Conservation (phyloP, 2,329 filamentous ascomycete species). For the Trichoderma sp. region DNA sequence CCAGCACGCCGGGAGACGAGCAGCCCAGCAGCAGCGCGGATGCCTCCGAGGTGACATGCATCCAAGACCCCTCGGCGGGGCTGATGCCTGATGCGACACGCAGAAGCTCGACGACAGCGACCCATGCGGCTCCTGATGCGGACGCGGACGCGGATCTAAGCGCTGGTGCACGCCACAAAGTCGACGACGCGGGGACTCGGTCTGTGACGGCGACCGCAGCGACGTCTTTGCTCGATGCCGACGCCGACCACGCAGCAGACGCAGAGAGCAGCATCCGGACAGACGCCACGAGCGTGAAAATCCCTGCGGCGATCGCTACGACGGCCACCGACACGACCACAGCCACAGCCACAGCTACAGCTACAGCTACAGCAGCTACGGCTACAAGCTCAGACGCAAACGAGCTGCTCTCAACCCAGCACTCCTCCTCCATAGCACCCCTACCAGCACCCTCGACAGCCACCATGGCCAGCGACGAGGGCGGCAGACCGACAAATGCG, state of each 20-base stretch:
- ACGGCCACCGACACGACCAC: not conserved
- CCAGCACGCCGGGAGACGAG: conserved; percentile 35
- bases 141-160: conserved; percentile 8
- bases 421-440: not conserved
- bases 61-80: conserved; percentile 29
- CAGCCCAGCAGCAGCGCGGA: conserved; percentile 36
- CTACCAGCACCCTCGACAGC: not conserved
- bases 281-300: not conserved
- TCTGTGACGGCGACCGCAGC: not conserved
- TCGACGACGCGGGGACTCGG: not conserved
- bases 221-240: not conserved
- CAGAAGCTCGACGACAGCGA: not conserved
- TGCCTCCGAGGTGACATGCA: conserved; percentile 35
- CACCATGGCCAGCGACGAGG: conserved; percentile 25
- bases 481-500: conserved; percentile 13
- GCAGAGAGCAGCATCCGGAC: not conserved
- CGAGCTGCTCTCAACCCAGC: not conserved
- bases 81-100: conserved; percentile 9
- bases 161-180: not conserved
- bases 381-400: not conserved
- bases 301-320: not conserved
- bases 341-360: not conserved
- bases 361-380: not conserved
- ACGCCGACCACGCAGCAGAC: not conserved
- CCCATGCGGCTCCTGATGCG: conserved; percentile 21